Percentiles rank a stretch among this genome's conserved stretches.
Evolutionary conservation across 1,284 basidiomycete genomes (phyloP).

Genomic region (Cryptococcus sp.): DNA sequence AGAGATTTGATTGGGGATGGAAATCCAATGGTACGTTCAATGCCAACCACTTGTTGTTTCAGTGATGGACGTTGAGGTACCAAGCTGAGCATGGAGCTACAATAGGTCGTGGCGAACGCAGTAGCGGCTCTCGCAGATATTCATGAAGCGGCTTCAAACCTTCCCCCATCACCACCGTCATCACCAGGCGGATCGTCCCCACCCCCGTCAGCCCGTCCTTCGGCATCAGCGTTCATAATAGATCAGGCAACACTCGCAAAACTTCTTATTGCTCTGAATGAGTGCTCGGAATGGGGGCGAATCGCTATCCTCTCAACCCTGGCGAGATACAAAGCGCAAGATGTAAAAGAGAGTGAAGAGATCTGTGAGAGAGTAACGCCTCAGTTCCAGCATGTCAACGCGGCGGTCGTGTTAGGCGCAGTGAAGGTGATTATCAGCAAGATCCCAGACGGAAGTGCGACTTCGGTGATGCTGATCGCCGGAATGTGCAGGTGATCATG

Average conservation of each 20-base stretch:
- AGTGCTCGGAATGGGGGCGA: slow-evolving; percentile 98
- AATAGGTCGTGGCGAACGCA: slow-evolving; percentile 86
- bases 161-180: slow-evolving; percentile 36
- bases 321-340: slow-evolving; percentile 75
- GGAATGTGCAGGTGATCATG: slow-evolving; percentile 78
- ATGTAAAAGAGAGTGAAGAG: slow-evolving; percentile 94
- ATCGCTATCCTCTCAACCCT: slow-evolving; percentile 88
- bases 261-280: slow-evolving; percentile 91
- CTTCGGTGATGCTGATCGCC: background rate
- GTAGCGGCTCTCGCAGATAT: slow-evolving; percentile 97
- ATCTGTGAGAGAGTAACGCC: slow-evolving; percentile 98
- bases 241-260: slow-evolving; percentile 80
- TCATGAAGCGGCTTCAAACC: slow-evolving; percentile 59
- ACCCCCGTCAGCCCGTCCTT: slow-evolving; percentile 60
- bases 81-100: too few species aligned
- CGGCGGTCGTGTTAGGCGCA: slow-evolving; percentile 89
- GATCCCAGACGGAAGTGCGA: too few species aligned
- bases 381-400: slow-evolving; percentile 97
- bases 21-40: slow-evolving; percentile 83
- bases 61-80: too few species aligned
- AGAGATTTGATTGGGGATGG: slow-evolving; percentile 71
- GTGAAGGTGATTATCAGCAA: slow-evolving; percentile 68
- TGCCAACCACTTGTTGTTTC: too few species aligned
- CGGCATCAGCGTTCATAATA: slow-evolving; percentile 67
- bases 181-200: slow-evolving; percentile 54